Evolutionary conservation across 257 asterid genomes (phyloP), one percentile per base, ranked within the genome.

Genomic region (Paraleonurus japonicus): DNA sequence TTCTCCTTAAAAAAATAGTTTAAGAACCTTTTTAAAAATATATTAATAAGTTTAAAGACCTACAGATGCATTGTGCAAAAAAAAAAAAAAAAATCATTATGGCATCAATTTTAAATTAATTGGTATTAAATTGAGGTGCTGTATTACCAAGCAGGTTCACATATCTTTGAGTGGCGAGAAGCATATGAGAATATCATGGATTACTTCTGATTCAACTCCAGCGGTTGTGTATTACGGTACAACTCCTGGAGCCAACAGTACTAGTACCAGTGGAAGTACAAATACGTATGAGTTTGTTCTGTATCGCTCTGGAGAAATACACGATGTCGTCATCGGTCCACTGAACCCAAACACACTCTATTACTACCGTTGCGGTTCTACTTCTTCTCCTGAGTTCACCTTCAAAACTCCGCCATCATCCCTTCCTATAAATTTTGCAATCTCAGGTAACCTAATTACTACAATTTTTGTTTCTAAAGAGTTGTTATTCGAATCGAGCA

Each of bases 311-410:
- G 96, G 92, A 4, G 71, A 88, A 57, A 85, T 90, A 64, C 96
- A 92, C 41, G 53, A 90, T 15, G 96, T 77, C 12, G 72, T 85
- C 53, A 84, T 92, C 23, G 98, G 98, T 7, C 96, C 96, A 3
- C 70, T 92, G 74, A 73, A 50, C 27, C 88, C 96, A 4, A 60
- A 76, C 81, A 90, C 95, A 1, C 17, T 64, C 2, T 91, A 91
- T 45, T 89, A 80, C 75, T 91, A 91, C 79, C 79, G 80, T 2
- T 85, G 88, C 27, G 88, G 95, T 37, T 20, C 58, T 2, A 35
- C 28, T 7, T 35, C 86, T 15, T 66, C 85, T 43, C 86, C 85
- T 0, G 84, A 84, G 64, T 70, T 81, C 75, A 68, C 43, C 48
- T 84, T 90, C 86, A 85, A 80, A 79, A 84, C 97, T 8, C 91